Base-by-base conservation (phyloP, 306 rosid genomes). In the Rosa multiflora region DNA sequence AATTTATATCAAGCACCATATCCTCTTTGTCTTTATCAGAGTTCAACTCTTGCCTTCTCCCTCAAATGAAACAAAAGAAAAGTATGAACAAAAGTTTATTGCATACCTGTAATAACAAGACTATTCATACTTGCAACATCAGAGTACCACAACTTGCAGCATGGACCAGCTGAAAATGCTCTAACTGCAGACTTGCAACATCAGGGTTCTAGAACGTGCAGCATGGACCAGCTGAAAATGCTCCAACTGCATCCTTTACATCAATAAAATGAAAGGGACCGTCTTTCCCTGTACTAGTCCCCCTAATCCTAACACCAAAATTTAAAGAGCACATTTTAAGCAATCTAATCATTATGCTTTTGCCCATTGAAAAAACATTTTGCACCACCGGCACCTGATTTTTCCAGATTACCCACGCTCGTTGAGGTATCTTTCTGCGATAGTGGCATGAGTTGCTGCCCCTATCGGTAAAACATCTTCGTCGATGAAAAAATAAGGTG, bases 401-500 rank as follows among this genome's bases (percentile, higher is more conserved):
- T 58, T 42, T 44, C 52, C 35, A 5, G 21, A 79, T 86, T 67
- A 82, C 6, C 79, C 63, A 18, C 66, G 92, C 79, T 94, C 89
- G 55, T 79, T 85, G 80, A 92, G 97, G 87, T 90, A 94, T 78
- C 98, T 90, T 82, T 94, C 98, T 32, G 97, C 97, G 52, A 94
- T 89, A 74, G 90, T 88, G 63, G 98, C 97, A 49, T 92, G 97
- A 74, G 84, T 80, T 7, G 97, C 94, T 10, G 97, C 98, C 0
- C 97, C 98, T 3, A 84, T 71, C 4, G 97, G 97, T 1, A 94
- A 88, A 79, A 80, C 90, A 6, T 94, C 92, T 83, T 92, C 98
- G 18, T 94, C 98, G 17, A 94, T 92, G 94, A 87, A 92, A 76
- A 94, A 94, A 76, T 92, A 81, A 9, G 98, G 97, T 2, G 98